phyloP scores from a whole-genome alignment of 805 yeast genomes.

The Candida krabiensis region DNA sequence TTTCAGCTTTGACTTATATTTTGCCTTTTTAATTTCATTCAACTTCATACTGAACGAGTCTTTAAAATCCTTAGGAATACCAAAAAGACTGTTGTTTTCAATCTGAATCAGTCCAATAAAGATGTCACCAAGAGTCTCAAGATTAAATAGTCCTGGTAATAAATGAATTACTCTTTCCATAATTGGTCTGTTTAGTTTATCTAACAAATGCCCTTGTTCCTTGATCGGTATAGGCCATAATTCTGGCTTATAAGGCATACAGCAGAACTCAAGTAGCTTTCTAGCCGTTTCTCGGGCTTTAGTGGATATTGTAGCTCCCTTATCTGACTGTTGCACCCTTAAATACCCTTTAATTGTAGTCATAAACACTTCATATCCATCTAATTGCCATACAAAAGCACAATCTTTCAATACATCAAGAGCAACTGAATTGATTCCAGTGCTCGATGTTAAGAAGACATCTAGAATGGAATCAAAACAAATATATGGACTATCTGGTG shows the following conservation, averaged over 20 bases:
- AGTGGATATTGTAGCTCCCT: neutral
- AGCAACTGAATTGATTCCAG: constrained; percentile 6
- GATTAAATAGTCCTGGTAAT: constrained; percentile 12
- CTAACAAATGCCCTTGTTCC: constrained; percentile 7
- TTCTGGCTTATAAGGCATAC: constrained; percentile 13
- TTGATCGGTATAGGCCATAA: constrained; percentile 17
- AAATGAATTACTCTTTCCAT: constrained; percentile 9
- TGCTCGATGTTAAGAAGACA: constrained; percentile 5
- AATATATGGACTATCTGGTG: constrained; percentile 15
- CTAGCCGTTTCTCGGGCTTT: constrained; percentile 13
- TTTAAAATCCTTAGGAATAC: constrained; percentile 12
- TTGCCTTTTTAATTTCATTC: constrained; percentile 2
- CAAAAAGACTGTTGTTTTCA: constrained; percentile 13
- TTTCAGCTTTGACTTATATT: constrained; percentile 8
- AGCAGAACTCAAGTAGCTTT: constrained; percentile 15
- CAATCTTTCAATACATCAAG: constrained; percentile 19
- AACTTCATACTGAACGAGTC: constrained; percentile 4
- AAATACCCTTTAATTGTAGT: constrained; percentile 13
- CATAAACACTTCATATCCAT: constrained; percentile 20
- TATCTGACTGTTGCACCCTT: constrained; percentile 1
- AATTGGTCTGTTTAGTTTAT: constrained; percentile 10
- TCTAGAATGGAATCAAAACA: constrained; percentile 15
- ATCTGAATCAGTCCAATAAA: constrained; percentile 9
- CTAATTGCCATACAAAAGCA: constrained; percentile 24
- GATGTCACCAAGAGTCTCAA: constrained; percentile 7